Base-by-base conservation (phyloP, 1,139 yeast genomes). In the Taphrina populina region DNA sequence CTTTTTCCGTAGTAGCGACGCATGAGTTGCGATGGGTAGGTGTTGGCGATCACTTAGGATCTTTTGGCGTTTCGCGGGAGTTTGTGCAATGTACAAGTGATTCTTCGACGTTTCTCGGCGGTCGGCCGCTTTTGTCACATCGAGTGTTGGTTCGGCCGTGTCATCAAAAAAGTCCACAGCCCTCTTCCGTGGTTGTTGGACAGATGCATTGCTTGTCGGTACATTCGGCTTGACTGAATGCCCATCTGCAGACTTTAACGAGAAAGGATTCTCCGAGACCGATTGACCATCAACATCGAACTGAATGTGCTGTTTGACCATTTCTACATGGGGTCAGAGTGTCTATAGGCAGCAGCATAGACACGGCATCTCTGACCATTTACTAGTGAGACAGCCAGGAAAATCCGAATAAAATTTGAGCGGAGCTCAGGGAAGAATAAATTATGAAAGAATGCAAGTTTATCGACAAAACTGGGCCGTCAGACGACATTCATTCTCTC, bases 1-100 rank as follows among this genome's bases (percentile, higher is more conserved):
- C 62, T 81, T 79, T 11, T 77, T 72, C 59, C 84, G 66, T 23
- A 92, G 78, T 56, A 79, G 78, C 44, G 78, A 80, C 64, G 80
- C 79, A 61, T 88, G 88, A 62, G 79, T 36, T 47, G 60, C 52
- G 15, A 58, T 58, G 8, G 60, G 60, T 26, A 58, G 40, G 4
- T 37, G 21, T 13, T 24, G 27, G 21, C 60, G 47, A 35, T 45
- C 43, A 3, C 27, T 37, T 8, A 46, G 32, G 4, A 57, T 40
- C 41, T 56, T 46, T 29, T 36, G 56, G 4, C 53, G 44, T 8
- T 37, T 51, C 17, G 21, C 43, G 34, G 27, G 37, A 15, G 34
- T 21, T 13, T 43, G 45, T n/a, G 47, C 21, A 19, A 32, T 21
- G 20, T 43, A 32, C n/a, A 20, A 27, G n/a, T 13, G 15, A 24